Conservation (phyloP, 768 basidiomycete species). For the Boletus fagicola region DNA sequence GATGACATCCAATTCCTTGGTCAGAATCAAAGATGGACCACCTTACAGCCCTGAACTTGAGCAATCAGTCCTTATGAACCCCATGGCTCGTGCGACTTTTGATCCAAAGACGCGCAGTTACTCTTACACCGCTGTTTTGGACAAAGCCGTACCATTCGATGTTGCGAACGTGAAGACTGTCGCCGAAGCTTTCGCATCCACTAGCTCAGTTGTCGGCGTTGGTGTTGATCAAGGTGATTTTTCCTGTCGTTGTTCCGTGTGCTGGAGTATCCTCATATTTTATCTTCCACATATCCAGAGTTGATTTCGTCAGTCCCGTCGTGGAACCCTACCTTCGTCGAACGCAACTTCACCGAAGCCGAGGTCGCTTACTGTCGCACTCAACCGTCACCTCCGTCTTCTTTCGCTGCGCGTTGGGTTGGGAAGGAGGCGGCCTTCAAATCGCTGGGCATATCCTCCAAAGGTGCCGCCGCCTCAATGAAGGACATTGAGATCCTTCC, state of each 20-base stretch:
- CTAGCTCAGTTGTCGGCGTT: constrained; percentile 63
- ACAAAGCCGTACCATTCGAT: constrained; percentile 52
- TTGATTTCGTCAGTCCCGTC: constrained; percentile 91
- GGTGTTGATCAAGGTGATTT: constrained; percentile 85
- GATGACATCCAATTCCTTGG: constrained; percentile 91
- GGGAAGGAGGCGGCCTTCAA: constrained; percentile 99
- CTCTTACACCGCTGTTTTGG: constrained; percentile 67
- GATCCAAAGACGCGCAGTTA: constrained; percentile 86
- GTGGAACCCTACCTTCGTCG: constrained; percentile 80
- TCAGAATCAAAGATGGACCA: constrained; percentile 92
- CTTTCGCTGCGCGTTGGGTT: constrained; percentile 95
- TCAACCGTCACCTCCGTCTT: constrained; percentile 86
- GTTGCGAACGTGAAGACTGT: constrained; percentile 66
- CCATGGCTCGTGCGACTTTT: constrained; percentile 79
- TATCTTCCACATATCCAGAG: constrained; percentile 46
- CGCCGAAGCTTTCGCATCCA: constrained; percentile 38
- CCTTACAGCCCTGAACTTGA: constrained; percentile 89
- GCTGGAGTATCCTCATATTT: constrained; percentile 4
- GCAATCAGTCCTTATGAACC: constrained; percentile 83
- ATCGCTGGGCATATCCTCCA: constrained; percentile 83
- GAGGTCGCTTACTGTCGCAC: constrained; percentile 83
- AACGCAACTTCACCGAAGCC: constrained; percentile 89
- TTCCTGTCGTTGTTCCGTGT: not conserved
- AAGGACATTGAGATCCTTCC: constrained; percentile 96
- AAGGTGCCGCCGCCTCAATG: constrained; percentile 93